phyloP scores from a whole-genome alignment of 2,329 filamentous ascomycete species.

The Apiospora koreana region DNA sequence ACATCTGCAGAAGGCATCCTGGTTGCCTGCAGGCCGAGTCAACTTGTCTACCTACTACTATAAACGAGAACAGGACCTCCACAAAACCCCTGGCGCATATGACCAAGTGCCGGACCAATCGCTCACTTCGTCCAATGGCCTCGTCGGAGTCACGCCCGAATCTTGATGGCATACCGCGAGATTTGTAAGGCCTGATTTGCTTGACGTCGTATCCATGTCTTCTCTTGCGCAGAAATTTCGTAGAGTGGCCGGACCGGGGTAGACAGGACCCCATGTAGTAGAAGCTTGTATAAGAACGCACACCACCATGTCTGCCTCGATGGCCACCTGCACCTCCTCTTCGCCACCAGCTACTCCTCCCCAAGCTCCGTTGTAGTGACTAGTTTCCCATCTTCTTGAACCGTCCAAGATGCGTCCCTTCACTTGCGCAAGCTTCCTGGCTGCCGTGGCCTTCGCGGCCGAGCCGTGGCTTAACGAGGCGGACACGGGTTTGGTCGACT shows the following conservation, averaged over 20 bases:
- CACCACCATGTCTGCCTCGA: background rate
- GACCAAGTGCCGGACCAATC: background rate
- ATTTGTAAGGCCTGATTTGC: background rate
- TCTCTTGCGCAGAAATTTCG: background rate
- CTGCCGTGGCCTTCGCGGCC: slow-evolving; percentile 29
- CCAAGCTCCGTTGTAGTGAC: background rate
- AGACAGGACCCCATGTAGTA: no score
- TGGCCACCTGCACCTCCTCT: background rate
- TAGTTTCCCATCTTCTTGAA: background rate
- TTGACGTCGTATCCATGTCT: background rate
- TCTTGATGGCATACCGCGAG: background rate
- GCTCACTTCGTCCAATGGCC: background rate
- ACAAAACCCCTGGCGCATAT: background rate
- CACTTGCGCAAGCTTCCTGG: slow-evolving; percentile 19
- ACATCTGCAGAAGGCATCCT: background rate
- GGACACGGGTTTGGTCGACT: slow-evolving; percentile 35
- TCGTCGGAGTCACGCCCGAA: background rate
- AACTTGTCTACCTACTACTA: background rate
- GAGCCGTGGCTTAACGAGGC: slow-evolving; percentile 36
- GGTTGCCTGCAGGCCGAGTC: background rate
- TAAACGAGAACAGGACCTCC: background rate
- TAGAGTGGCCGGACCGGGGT: no score
- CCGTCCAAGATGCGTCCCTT: slow-evolving; percentile 14
- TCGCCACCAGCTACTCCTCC: background rate
- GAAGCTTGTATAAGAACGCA: background rate